Evolutionary conservation across 495 filamentous ascomycete genomes (phyloP).

Genomic region (Penicillium simplicissimum): DNA sequence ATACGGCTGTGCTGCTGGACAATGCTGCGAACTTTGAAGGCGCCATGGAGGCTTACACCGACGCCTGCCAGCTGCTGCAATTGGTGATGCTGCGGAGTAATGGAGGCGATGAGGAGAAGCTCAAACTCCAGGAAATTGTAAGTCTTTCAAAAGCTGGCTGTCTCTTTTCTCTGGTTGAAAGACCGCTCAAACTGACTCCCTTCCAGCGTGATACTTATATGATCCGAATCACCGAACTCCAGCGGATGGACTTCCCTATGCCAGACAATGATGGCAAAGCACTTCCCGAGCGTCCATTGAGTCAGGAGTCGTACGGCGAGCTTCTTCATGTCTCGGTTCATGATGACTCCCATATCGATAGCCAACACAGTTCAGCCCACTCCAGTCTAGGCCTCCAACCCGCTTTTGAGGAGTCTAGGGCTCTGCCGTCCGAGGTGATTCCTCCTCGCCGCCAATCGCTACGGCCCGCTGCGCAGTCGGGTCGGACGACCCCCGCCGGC

Average conservation of each 20-base stretch:
- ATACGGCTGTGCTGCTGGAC: conserved; percentile 90
- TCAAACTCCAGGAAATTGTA: conserved; percentile 88
- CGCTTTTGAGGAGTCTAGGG: conserved; percentile 24
- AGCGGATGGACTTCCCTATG: conserved; percentile 62
- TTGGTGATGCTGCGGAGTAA: conserved; percentile 83
- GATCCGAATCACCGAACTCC: conserved; percentile 81
- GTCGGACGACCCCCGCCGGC: conserved; percentile 27
- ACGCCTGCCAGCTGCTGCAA: conserved; percentile 82
- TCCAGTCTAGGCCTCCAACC: conserved; percentile 25
- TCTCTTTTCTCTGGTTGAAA: background rate
- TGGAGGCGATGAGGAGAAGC: conserved; percentile 74
- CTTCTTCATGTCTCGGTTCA: conserved; percentile 43
- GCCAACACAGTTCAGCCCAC: conserved; percentile 24
- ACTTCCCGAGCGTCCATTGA: conserved; percentile 75
- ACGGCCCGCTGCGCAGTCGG: conserved; percentile 32
- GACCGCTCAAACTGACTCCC: background rate
- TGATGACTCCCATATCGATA: conserved; percentile 36
- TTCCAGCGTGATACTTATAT: conserved; percentile 82
- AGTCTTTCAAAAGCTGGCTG: conserved; percentile 37
- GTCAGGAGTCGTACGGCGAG: conserved; percentile 61
- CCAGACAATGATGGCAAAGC: conserved; percentile 62
- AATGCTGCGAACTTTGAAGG: conserved; percentile 93
- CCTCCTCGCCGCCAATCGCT: conserved; percentile 46
- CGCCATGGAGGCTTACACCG: conserved; percentile 85
- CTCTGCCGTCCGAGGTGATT: conserved; percentile 27